A percentile compares a stretch with the other conserved stretches of the same genome.
Conservation (phyloP, 2,329 filamentous ascomycete species). For the Pestalotiopsis sp. region DNA sequence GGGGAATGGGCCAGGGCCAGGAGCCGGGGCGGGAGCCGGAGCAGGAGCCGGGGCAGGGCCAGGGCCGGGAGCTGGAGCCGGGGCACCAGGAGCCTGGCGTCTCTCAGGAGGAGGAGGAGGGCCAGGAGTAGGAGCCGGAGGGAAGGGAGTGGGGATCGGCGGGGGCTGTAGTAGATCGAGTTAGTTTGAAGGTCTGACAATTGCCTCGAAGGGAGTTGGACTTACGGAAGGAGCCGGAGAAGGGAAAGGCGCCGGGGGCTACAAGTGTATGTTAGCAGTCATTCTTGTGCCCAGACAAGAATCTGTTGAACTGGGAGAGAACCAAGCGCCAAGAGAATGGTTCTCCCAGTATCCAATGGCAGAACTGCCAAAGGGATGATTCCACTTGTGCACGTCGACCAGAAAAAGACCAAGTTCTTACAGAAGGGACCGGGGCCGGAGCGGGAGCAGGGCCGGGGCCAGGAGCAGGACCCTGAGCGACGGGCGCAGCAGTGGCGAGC, state of each 20-base stretch:
- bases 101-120: constrained; percentile 6
- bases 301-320: neutral
- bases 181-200: neutral
- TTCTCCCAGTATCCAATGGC: neutral
- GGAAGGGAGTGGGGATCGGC: neutral
- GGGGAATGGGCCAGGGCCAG: neutral
- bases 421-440: constrained; percentile 1
- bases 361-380: neutral
- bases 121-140: neutral
- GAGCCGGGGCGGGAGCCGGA: neutral
- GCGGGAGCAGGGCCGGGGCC: neutral
- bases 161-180: neutral
- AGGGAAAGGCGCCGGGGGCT: neutral
- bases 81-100: neutral
- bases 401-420: neutral
- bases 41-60: neutral
- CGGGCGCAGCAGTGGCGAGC: neutral
- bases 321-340: neutral
- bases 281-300: neutral
- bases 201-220: neutral
- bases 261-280: neutral
- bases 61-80: neutral
- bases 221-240: neutral
- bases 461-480: neutral
- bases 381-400: neutral